A percentile compares a stretch with the other conserved stretches of the same genome.
Conservation (phyloP, 1,284 basidiomycete species). For the Marasmius sp. region DNA sequence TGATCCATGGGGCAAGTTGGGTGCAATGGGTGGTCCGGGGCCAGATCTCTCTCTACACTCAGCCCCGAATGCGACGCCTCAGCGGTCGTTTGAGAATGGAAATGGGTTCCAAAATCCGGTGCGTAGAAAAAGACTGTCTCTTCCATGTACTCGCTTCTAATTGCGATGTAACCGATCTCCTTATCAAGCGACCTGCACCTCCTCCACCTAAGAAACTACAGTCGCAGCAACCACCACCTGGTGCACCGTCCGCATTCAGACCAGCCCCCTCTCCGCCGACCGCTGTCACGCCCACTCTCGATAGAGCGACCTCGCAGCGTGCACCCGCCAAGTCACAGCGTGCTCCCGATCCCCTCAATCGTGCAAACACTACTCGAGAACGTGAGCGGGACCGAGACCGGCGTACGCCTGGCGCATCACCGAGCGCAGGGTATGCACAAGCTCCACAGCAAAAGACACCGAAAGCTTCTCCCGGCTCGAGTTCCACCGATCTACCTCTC, state of each 20-base stretch:
- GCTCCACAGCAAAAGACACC: constrained; percentile 32
- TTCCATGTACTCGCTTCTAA: constrained; percentile 6
- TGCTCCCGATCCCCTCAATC: constrained; percentile 50
- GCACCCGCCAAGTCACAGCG: constrained; percentile 54
- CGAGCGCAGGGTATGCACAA: constrained; percentile 1
- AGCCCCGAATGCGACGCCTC: constrained; percentile 18
- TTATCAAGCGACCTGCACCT: constrained; percentile 28
- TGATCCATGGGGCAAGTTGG: constrained; percentile 85
- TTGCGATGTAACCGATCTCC: constrained; percentile 38
- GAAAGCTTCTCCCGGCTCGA: constrained; percentile 53
- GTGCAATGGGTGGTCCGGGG: constrained; percentile 38
- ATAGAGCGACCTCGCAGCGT: constrained; percentile 77
- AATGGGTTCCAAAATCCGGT: constrained; percentile 51
- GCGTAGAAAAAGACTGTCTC: constrained; percentile 23
- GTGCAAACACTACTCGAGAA: constrained; percentile 59
- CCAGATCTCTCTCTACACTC: constrained; percentile 12
- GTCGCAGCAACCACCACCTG: constrained; percentile 30
- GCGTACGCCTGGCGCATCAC: constrained; percentile 17
- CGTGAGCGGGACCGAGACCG: constrained; percentile 27
- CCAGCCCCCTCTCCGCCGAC: constrained; percentile 68
- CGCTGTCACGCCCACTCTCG: constrained; percentile 57
- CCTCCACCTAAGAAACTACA: constrained; percentile 61
- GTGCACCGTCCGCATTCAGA: constrained; percentile 55
- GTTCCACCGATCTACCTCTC: constrained; percentile 52
- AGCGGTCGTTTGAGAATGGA: constrained; percentile 39